Evolutionary conservation across 2,329 filamentous ascomycete species (phyloP), one percentile per base, ranked within the genome.

Genomic region (Myriosclerotinia duriaeana): DNA sequence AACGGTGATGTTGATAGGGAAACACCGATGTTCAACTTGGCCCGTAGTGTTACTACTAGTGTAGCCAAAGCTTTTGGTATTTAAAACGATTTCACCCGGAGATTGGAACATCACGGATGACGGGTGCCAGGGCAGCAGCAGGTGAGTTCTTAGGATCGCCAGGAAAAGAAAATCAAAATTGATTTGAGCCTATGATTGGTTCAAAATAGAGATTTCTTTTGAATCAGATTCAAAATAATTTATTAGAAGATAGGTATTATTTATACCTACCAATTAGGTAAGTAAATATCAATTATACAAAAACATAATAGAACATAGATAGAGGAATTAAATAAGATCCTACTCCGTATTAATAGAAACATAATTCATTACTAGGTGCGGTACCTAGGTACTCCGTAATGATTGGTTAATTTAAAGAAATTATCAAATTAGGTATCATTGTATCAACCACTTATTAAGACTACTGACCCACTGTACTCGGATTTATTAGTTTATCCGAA

Each of bases 161-260:
- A 11, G 22, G 26, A 56, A 42, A 6, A 36, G 36, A 56, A 42
- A 56, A 42, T 42, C 38, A 40, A 54, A 42, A 26, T 56, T 20
- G n/a, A 15, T 3, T 22, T 17, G 3, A 60, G 36, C 34, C 11
- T n/a, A 38, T 40, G 48, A 65, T 59, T 30, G 34, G 46, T 8
- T 36, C 40, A 64, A 56, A 64, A 56, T 64, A 48, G 53, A 22
- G 4, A 62, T 52, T 26, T 53, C 4, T 34, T 15, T 26, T 56
- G 54, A 56, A 44, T 30, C 54, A 56, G 54, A 42, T 44, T 42
- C 61, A 55, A 42, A 55, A 22, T 54, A 54, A 55, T 56, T 54
- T n/a, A 53, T 34, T n/a, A n/a, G n/a, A n/a, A n/a, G n/a, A n/a
- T n/a, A n/a, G n/a, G n/a, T n/a, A n/a, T 26, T 26, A 26, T 26